Evolutionary conservation across 305 asterid genomes (phyloP), one percentile per base, ranked within the genome.

Genomic region (Fraxinus paxiana): DNA sequence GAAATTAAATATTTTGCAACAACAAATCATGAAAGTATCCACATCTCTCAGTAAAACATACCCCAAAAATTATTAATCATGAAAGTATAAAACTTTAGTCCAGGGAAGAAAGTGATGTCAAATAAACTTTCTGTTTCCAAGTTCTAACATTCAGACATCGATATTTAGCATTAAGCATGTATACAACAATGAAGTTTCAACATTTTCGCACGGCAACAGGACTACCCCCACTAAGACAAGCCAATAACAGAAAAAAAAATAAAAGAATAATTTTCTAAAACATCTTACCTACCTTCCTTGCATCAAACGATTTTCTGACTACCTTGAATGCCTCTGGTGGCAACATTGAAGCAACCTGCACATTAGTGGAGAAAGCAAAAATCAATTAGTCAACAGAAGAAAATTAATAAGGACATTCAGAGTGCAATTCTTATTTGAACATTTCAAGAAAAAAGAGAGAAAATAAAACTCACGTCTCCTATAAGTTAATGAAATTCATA

Each of bases 291-390:
- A 96, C 99, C 98, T 92, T 96, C 85, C 99, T 92, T 15, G 98
- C 99, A 86, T 96, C 99, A 86, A 96, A 96, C 6, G 98, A 96
- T 86, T 96, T 94, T 84, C 99, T 87, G 80, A 93, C 86, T 80
- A 96, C 93, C 17, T 88, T 89, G 85, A 96, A 96, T 12, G 98
- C 98, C 83, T 94, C 98, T 13, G 89, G 82, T 46, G 98, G 99
- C 91, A 96, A 87, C 97, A 94, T 92, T 34, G 99, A 94, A 83
- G 98, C 92, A 77, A 96, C 98, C 99, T 96, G 83, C 85, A 88
- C 85, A 13, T 67, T 28, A 72, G 82, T 4, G 73, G 71, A 83
- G 33, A 75, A 6, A 41, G 54, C 71, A 8, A 67, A 35, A 80
- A 31, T 13, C 43, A 46, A 63, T 24, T 72, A 17, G 61, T 75